Base-by-base conservation (phyloP, 139 green algal species). In the Ettlia oleoabundans region DNA sequence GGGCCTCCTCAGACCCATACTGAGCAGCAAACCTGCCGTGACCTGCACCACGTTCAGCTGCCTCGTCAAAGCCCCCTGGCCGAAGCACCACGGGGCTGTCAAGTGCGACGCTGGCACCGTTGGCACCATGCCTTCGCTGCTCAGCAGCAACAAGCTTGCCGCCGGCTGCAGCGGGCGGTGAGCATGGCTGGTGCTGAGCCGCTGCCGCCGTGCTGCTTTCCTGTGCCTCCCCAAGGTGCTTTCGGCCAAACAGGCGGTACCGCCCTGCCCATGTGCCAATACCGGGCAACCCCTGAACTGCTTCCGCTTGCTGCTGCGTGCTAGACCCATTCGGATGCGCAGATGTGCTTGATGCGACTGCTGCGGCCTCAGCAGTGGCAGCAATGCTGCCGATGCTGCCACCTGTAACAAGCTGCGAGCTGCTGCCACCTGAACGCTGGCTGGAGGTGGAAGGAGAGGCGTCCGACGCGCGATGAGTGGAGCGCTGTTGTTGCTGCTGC, bases 211-310 rank as follows among this genome's bases (percentile, higher is more conserved):
- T 24, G 67, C 22, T 42, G 2, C 33, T n/a, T 3, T 28, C 69
- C 26, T 79, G 33, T 4, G 19, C 26, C 33, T 68, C 52, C 40
- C 62, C 9, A 26, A 38, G 42, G 2, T 42, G 53, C 10, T 62
- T 7, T 1, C 67, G 8, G 32, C 63, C 75, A 69, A 86, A 86
- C 65, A 86, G 38, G 22, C 81, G 72, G 40, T 86, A 74, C 35
- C 81, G 72, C 19, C 81, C 81, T n/a, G 81, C 81, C 81, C 81
- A 86, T 0, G 71, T 82, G 40, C 58, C 81, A 6, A 86, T 86
- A 22, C 81, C 81, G 2, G 81, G 81, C 15, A 86, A 52, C 24
- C 82, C 52, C 43, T 86, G 81, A 24, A 86, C 24, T 4, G 73
- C 73, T 5, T n/a, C 35, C 15, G 64, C 73, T n/a, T 80, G 18